Base-by-base conservation (phyloP, 306 rosid genomes). In the Cotoneaster glaucophyllus region DNA sequence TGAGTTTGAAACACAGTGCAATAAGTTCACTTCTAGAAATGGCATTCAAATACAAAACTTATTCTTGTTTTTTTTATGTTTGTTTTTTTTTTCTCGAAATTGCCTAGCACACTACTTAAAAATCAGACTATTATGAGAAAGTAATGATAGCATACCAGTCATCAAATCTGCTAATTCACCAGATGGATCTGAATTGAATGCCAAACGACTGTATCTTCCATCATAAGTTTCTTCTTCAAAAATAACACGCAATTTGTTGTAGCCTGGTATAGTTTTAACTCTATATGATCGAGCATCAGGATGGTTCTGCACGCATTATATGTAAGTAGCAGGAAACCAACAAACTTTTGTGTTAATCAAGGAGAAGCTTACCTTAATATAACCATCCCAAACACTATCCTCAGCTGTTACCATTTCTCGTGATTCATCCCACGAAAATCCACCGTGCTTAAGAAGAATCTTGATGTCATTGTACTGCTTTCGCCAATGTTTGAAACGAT, bases 181-280 rank as follows among this genome's bases (percentile, higher is more conserved):
- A 39, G 56, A 61, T 25, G 87, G 84, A 61, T 86, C 83, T 22
- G 84, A 74, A 69, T 77, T 66, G 13, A 70, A 86, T 22, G 94
- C 85, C 83, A 83, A 72, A 72, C 76, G 88, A 79, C 86, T 75
- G 70, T 86, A 87, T 82, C 89, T 91, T 82, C 86, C 84, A 70
- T 82, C 83, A 73, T 80, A 73, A 74, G 74, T 53, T 67, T 86
- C 89, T 87, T 82, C 92, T 74, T 87, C 86, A 87, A 89, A 87
- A 77, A 91, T 86, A 61, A 77, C 77, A 64, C 90, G 75, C 80
- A 91, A 78, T 78, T 91, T 91, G 69, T 70, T 69, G 79, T 84
- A 91, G 83, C 93, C 85, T 22, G 87, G 90, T 52, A 89, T 82
- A 50, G 97, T 91, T 86, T 91, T 91, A 70, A 89, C 92, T 86